These are phyloP conservation scores for Metahyphopichia silvanorum DNA, from an alignment of 805 yeast species.

Conservation along the genomic window DNA sequence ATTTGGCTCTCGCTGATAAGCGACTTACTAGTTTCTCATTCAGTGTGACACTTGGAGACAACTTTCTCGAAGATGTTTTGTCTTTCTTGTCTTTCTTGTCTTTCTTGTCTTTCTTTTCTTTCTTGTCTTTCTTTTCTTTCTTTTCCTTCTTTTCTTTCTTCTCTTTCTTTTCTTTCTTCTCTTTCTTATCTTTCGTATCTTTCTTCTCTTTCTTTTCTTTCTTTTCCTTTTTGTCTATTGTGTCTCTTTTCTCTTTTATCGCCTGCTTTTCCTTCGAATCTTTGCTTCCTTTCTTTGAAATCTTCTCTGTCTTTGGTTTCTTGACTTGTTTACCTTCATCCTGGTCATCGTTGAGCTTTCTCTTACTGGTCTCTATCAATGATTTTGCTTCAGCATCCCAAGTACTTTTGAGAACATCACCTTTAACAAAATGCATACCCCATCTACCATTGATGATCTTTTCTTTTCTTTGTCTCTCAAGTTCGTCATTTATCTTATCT, in stretches of 20 bases:
- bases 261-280: constrained; percentile 13
- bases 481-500: constrained; percentile 57
- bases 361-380: constrained; percentile 10
- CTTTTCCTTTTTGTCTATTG: constrained; percentile 20
- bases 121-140: constrained; percentile 12
- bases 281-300: constrained; percentile 15
- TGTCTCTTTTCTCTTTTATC: constrained; percentile 22
- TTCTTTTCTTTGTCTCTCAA: constrained; percentile 66
- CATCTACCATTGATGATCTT: constrained; percentile 78
- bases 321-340: constrained; percentile 20
- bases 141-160: constrained; percentile 17
- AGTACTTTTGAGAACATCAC: constrained; percentile 79
- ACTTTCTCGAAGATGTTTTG: constrained; percentile 41
- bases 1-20: constrained; percentile 70
- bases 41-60: too few species aligned
- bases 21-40: constrained; percentile 27
- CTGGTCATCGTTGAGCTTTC: constrained; percentile 24
- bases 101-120: constrained; percentile 27
- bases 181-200: constrained; percentile 23
- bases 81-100: constrained; percentile 9
- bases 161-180: constrained; percentile 21
- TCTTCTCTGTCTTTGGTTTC: constrained; percentile 19
- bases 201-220: constrained; percentile 21
- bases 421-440: constrained; percentile 85
- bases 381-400: constrained; percentile 61